Evolutionary conservation across 2,329 filamentous ascomycete species (phyloP), one percentile per base, ranked within the genome.

Genomic region (Pyrenochaeta sp.): DNA sequence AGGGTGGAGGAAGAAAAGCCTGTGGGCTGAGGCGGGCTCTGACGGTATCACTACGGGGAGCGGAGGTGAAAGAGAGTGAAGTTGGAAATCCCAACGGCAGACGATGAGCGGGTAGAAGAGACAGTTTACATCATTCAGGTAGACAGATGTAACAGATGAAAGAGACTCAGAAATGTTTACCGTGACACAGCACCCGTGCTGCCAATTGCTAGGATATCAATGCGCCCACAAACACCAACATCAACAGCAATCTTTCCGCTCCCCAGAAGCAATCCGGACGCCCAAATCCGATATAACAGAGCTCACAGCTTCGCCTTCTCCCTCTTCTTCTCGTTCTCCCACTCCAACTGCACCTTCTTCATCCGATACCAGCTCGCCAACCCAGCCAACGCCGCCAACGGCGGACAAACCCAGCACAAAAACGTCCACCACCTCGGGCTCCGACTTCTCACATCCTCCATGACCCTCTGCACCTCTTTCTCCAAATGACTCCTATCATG

Each of bases 361-460:
- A 93, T 95, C 72, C 87, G 83, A 80, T 88, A 88, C 74, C 92
- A 87, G 67, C 86, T 89, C 88, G 89, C 93, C 28, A 86, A 78
- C 0, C 88, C 91, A 56, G 88, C 84, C 10, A 84, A 79, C 22
- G 88, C 84, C 1, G 90, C 93, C 64, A 96, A 70, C 40, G 93
- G 92, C 63, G 94, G 94, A 72, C 85, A 90, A 39, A 89, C 65
- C 73, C 87, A 77, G 49, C 88, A 77, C 59, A 90, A 56, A 85
- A 87, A 90, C n/a, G 87, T 87, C 94, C 95, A 98, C 92, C 92
- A 96, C 61, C 81, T 78, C 6, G 92, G 91, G 75, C 90, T 95
- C 19, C 80, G 78, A 45, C 71, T 81, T 69, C 82, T 83, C 37
- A 97, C 80, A 59, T 84, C 83, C 3, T 69, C 72, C 80, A 98